These are phyloP conservation scores for Aspergillus neotritici DNA, from an alignment of 2,329 filamentous ascomycete species.

Conservation along the genomic window DNA sequence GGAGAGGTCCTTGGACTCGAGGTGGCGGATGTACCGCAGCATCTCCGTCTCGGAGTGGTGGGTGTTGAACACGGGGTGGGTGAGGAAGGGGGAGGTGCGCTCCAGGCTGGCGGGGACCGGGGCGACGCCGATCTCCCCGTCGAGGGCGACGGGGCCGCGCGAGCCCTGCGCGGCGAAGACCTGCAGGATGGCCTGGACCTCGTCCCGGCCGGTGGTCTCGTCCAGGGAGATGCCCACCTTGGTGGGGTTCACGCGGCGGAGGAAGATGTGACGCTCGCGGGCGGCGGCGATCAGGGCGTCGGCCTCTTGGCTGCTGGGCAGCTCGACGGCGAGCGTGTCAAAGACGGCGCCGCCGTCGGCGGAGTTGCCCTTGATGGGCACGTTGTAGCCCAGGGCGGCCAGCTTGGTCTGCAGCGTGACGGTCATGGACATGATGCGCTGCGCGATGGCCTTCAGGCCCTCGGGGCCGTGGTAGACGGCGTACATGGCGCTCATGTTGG, in stretches of 20 bases:
- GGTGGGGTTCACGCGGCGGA: slow-evolving; percentile 57
- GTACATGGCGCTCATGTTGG: slow-evolving; percentile 95
- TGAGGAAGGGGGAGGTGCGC: slow-evolving; percentile 70
- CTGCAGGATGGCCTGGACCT: slow-evolving; percentile 53
- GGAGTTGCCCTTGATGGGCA: slow-evolving; percentile 53
- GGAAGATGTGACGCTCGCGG: slow-evolving; percentile 51
- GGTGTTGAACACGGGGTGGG: slow-evolving; percentile 89
- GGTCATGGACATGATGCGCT: slow-evolving; percentile 67
- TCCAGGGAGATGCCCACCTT: slow-evolving; percentile 71
- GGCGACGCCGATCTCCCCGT: slow-evolving; percentile 34
- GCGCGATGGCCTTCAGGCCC: slow-evolving; percentile 76
- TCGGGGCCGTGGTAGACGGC: slow-evolving; percentile 87
- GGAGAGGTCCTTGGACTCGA: slow-evolving; percentile 91
- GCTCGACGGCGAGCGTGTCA: slow-evolving; percentile 70
- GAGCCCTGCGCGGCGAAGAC: slow-evolving; percentile 48
- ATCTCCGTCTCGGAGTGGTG: slow-evolving; percentile 94
- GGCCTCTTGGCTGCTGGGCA: slow-evolving; percentile 48
- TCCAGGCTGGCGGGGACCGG: slow-evolving; percentile 52
- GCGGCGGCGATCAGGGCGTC: slow-evolving; percentile 49
- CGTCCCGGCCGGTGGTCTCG: slow-evolving; percentile 59
- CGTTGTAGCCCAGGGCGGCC: slow-evolving; percentile 57
- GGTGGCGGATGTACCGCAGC: slow-evolving; percentile 84
- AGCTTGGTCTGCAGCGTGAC: slow-evolving; percentile 63
- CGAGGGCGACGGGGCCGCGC: slow-evolving; percentile 27
- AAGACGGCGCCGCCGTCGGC: slow-evolving; percentile 60